Evolutionary conservation across 257 asterid genomes (phyloP), one percentile per base, ranked within the genome.

Genomic region (Lycium barbarum): DNA sequence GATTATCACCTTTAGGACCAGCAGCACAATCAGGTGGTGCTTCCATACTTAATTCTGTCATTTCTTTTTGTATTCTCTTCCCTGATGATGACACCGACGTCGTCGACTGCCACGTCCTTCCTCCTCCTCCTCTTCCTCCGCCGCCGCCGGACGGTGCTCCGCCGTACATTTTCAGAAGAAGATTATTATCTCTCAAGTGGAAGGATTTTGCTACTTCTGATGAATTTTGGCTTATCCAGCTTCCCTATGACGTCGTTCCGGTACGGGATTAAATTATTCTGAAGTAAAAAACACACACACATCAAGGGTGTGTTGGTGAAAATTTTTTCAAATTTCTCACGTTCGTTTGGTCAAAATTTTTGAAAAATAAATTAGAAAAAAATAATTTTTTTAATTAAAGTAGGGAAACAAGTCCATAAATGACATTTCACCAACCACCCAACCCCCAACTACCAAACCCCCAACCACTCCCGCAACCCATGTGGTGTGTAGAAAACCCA

Each of bases 1-100:
- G 97, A 93, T 96, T 96, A 89, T 96, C 99, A 81, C 98, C 99
- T 89, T 93, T 95, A 81, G 98, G 99, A 43, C 99, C 97, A 55
- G 98, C 99, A 78, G 96, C 92, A 87, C 97, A 96, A 86, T 93
- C 93, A 18, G 94, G 97, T 7, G 97, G 99, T 53, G 98, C 98
- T 10, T 93, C 95, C 84, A 70, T 65, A 87, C 91, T 91, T 85
- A 93, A 90, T 87, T 93, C 99, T 79, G 94, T 84, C 98, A 95
- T 90, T 90, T 95, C 99, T 88, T 90, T 92, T 90, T 93, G 97
- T 65, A 96, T 94, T 86, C 98, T 90, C 92, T 93, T 96, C 11
- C 98, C 97, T 2, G 98, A 94, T 18, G 97, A 78, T 4, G 99
- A 96, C 1, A 93, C 97, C 13, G 99, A 94, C 38, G 99, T 90